Base-by-base conservation (phyloP, 2,329 filamentous ascomycete species). In the Endoconidiophora polonica region DNA sequence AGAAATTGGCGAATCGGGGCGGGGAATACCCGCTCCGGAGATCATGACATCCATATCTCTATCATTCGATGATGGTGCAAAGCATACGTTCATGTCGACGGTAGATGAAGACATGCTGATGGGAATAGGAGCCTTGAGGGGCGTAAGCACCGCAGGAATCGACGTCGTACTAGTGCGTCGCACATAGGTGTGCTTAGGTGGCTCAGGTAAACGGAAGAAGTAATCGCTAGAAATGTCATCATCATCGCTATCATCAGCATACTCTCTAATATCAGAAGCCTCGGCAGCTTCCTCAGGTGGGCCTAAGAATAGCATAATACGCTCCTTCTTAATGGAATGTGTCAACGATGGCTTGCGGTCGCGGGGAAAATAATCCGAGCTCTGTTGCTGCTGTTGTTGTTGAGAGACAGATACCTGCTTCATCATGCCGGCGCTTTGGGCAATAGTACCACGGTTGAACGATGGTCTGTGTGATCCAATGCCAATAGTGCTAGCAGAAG, bases 1-100 rank as follows among this genome's bases (percentile, higher is more conserved):
- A 3, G 60, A 59, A 10, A 59, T 52, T 5, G 60, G 61, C 22
- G 58, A 62, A 33, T 71, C 67, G 2, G 68, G 66, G 20, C 66
- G 61, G 4, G 66, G 64, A 4, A 67, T 52, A 4, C 55, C 59
- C 33, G 26, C 41, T 3, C 39, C 42, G 20, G 24, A 14, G 26
- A 33, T 33, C 16, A 43, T 41, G 5, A 48, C n/a, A 9, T 48
- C 50, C 9, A 41, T 22, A 26, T 44, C 48, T 7, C 48, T 50
- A 41, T 36, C 50, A 16, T 38, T 41, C 10, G 39, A 33, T 24
- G 41, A 52, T 16, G 41, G 29, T 5, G 41, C 45, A 12, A 52
- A 41, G 16, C 50, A 23, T 23, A 52, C 33, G 16, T 48, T 36
- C 22, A 52, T 40, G 37, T 45, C 45, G 6, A 48, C 24, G 26